Conservation (phyloP, 345 rosid species). For the Arabis hirsuta region DNA sequence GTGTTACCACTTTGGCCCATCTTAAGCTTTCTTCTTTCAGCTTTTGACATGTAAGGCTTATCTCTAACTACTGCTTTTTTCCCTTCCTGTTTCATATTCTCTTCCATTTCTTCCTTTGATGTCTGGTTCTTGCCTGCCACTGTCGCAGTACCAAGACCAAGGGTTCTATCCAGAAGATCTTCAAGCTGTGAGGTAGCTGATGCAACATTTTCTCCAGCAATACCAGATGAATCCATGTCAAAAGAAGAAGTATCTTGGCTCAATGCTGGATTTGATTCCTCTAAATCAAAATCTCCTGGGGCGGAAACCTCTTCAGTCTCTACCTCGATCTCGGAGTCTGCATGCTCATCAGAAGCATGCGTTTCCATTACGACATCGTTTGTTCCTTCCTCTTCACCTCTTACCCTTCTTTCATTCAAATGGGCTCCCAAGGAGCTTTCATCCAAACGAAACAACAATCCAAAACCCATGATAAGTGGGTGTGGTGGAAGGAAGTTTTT, state of each 20-base stretch:
- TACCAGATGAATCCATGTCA: slow-evolving; percentile 41
- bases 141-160: slow-evolving; percentile 76
- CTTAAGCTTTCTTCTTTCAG: slow-evolving; percentile 92
- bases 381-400: slow-evolving; percentile 90
- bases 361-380: slow-evolving; percentile 63
- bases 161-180: slow-evolving; percentile 95
- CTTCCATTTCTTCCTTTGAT: slow-evolving; percentile 49
- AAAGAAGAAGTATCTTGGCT: slow-evolving; percentile 38
- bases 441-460: slow-evolving; percentile 92
- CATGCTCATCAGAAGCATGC: slow-evolving; percentile 52
- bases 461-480: slow-evolving; percentile 99
- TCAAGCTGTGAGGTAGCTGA: slow-evolving; percentile 71
- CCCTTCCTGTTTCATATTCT: slow-evolving; percentile 54
- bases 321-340: slow-evolving; percentile 63
- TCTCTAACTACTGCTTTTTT: slow-evolving; percentile 52
- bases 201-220: slow-evolving; percentile 48
- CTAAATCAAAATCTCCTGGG: slow-evolving; percentile 39
- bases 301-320: slow-evolving; percentile 43
- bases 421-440: slow-evolving; percentile 98
- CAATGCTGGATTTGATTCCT: slow-evolving; percentile 41
- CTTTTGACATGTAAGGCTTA: slow-evolving; percentile 80
- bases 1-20: slow-evolving; percentile 56
- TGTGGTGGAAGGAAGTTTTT: slow-evolving; percentile 97
- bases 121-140: slow-evolving; percentile 51
- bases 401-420: slow-evolving; percentile 93